Percentiles rank a stretch among this genome's conserved stretches.
These are phyloP conservation scores for Podospora comata DNA, from an alignment of 495 filamentous ascomycete genomes.

Conservation along the genomic window DNA sequence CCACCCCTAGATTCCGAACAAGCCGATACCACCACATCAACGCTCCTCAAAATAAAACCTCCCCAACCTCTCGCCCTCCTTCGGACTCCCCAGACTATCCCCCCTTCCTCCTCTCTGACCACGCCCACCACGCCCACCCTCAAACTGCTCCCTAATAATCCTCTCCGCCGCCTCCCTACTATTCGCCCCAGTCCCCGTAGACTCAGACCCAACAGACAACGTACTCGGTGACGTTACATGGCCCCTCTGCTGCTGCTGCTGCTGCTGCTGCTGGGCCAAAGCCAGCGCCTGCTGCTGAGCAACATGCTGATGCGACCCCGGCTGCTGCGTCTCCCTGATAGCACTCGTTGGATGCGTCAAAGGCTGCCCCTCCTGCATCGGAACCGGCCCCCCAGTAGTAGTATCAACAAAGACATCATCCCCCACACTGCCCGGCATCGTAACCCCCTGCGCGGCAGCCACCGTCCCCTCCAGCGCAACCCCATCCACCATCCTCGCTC, in stretches of 20 bases:
- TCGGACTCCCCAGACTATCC: conserved; percentile 35
- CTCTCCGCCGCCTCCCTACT: conserved; percentile 50
- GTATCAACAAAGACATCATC: conserved; percentile 46
- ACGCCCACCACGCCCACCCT: conserved; percentile 38
- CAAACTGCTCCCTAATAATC: conserved; percentile 51
- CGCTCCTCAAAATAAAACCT: conserved; percentile 54
- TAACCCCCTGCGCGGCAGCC: conserved; percentile 12
- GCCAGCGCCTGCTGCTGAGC: conserved; percentile 11
- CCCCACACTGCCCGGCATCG: conserved; percentile 21
- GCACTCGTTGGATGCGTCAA: conserved; percentile 33
- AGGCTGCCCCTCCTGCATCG: conserved; percentile 27
- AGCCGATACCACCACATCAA: neutral
- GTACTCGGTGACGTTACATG: neutral
- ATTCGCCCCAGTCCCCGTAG: neutral
- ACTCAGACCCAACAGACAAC: neutral
- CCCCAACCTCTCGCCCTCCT: conserved; percentile 43
- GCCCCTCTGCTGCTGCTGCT: conserved; percentile 14
- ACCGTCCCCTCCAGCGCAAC: conserved; percentile 32
- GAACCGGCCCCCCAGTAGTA: conserved; percentile 41
- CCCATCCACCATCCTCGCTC: conserved; percentile 47
- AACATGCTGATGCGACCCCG: conserved; percentile 21
- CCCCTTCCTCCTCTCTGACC: conserved; percentile 25
- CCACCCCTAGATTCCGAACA: no score
- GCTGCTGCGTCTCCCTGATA: conserved; percentile 36
- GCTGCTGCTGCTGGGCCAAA: conserved; percentile 17